Base-by-base conservation (phyloP, 2,329 filamentous ascomycete species). In the Tolypocladium inflatum region DNA sequence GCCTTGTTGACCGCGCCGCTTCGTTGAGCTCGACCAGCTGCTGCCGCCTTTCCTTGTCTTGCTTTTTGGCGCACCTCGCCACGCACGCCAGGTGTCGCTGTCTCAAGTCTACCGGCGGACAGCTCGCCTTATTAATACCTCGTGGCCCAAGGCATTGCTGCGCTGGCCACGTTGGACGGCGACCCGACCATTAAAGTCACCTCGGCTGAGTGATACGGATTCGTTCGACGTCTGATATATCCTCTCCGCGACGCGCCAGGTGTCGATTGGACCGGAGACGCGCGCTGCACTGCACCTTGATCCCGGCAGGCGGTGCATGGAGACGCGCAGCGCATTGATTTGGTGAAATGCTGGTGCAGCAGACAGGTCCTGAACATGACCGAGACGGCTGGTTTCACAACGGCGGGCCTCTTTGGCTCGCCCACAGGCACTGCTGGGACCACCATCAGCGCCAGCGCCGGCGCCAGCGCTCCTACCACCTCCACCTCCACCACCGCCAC, bases 301-400 rank as follows among this genome's bases (percentile, higher is more conserved):
- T 7, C 48, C 48, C 13, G 48, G 48, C 17, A 51, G n/a, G 48
- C 30, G 33, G 30, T 11, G 30, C 48, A 51, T 33, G 21, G 48
- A 30, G 30, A 35, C 48, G 45, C 45, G 26, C 26, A 33, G 45
- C 9, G 48, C 48, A 35, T 35, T 17, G 48, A 51, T n/a, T n/a
- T 51, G 48, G 30, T 52, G 39, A 35, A 30, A 56, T 56, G 55
- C 55, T 51, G 48, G 30, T 35, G 39, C 39, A 35, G 48, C 48
- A 15, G 21, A 21, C 9, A 52, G 48, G 48, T 37, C 30, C 48
- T 52, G 48, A 52, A 35, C 48, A 69, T 68, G 67, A 67, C 63
- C 57, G 61, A 59, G 54, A 61, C 66, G 63, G 64, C 59, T 57
- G 62, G 66, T 66, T 66, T 69, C 67, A 66, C 64, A 57, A 61